These are phyloP conservation scores for Delonix regia DNA, from an alignment of 306 rosid species.

Conservation along the genomic window DNA sequence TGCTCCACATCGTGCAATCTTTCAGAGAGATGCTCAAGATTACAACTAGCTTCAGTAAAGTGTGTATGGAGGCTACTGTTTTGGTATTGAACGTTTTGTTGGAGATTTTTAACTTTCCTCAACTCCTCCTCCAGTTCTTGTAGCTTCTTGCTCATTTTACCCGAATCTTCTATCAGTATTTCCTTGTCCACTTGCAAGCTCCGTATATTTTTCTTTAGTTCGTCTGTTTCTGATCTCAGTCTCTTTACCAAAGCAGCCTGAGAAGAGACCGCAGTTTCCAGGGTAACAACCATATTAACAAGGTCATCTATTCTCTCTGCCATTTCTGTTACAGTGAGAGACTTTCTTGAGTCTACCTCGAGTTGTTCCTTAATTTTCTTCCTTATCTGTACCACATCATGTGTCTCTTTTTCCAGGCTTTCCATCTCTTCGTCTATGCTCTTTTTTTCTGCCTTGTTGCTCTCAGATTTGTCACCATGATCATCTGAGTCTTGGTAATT, in stretches of 20 bases:
- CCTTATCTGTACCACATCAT: conserved; percentile 33
- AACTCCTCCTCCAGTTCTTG: conserved; percentile 76
- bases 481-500: neutral
- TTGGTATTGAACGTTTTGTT: conserved; percentile 48
- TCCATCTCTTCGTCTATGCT: conserved; percentile 42
- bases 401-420: conserved; percentile 34
- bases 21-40: conserved; percentile 66
- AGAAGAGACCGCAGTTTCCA: conserved; percentile 71
- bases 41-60: conserved; percentile 68
- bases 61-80: conserved; percentile 56
- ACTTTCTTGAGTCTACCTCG: conserved; percentile 41
- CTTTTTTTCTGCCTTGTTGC: conserved; percentile 24
- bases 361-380: conserved; percentile 49
- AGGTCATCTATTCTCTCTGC: conserved; percentile 87
- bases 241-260: conserved; percentile 60
- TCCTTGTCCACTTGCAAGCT: conserved; percentile 78
- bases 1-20: conserved; percentile 58
- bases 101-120: conserved; percentile 51
- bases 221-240: conserved; percentile 66
- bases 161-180: conserved; percentile 58
- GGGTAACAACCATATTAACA: conserved; percentile 66
- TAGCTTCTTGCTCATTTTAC: conserved; percentile 52
- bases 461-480: conserved; percentile 20
- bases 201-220: conserved; percentile 53
- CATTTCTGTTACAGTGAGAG: conserved; percentile 67